Evolutionary conservation across 1,284 basidiomycete genomes (phyloP).

Genomic region (Coniferiporia weirii): DNA sequence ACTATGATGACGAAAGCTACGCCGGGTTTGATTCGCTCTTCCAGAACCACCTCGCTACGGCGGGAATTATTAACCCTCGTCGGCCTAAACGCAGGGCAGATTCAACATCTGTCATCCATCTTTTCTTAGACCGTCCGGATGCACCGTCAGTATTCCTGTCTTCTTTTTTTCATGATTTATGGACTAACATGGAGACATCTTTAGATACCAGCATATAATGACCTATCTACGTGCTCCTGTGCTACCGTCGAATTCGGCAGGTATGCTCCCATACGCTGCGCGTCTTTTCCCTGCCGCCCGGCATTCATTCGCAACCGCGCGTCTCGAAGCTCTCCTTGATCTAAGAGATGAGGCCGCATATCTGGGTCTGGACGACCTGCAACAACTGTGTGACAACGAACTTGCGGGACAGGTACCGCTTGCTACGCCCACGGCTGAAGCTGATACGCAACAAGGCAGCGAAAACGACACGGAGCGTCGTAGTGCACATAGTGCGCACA

Average conservation of each 20-base stretch:
- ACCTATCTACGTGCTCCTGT: constrained; percentile 58
- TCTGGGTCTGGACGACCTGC: constrained; percentile 57
- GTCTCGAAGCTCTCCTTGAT: constrained; percentile 61
- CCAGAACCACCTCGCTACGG: constrained; percentile 53
- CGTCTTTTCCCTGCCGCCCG: constrained; percentile 39
- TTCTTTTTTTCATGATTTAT: constrained; percentile 11
- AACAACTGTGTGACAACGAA: constrained; percentile 61
- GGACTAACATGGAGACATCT: constrained; percentile 11
- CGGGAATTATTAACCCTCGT: constrained; percentile 42
- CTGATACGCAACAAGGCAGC: constrained; percentile 21
- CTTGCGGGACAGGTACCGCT: constrained; percentile 35
- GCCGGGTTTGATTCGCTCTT: constrained; percentile 37
- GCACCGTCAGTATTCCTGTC: constrained; percentile 52
- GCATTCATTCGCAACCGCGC: constrained; percentile 31
- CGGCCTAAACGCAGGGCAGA: constrained; percentile 18
- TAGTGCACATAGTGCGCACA: constrained; percentile 28
- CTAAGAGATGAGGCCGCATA: constrained; percentile 71
- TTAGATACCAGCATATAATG: constrained; percentile 64
- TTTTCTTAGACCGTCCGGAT: constrained; percentile 79
- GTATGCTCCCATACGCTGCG: constrained; percentile 53
- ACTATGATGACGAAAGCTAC: constrained; percentile 27
- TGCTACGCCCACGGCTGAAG: constrained; percentile 27
- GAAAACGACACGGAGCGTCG: constrained; percentile 23
- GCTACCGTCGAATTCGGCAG: constrained; percentile 39
- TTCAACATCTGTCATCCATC: constrained; percentile 46